phyloP scores from a whole-genome alignment of 2,329 filamentous ascomycete genomes.

The Trichoderma sp. region DNA sequence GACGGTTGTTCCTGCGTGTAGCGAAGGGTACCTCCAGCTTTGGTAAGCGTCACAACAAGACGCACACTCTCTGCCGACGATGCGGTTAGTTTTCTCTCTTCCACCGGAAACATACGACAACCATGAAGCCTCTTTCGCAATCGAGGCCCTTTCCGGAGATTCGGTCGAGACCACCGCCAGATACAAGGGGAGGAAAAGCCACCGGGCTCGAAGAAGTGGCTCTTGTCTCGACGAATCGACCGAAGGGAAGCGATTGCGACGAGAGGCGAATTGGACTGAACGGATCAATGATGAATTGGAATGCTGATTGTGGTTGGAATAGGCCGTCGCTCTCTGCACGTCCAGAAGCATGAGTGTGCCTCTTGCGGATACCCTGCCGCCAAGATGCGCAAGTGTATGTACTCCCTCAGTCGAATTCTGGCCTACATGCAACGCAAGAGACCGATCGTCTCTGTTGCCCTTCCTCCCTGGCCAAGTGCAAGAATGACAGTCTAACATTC shows the following conservation, averaged over 20 bases:
- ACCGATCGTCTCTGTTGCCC: background rate
- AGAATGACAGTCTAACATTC: background rate
- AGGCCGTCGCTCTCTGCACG: conserved; percentile 97
- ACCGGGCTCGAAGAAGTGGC: background rate
- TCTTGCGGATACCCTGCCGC: conserved; percentile 95
- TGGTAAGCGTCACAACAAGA: conserved; percentile 85
- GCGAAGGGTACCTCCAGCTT: conserved; percentile 59
- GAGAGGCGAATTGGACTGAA: background rate
- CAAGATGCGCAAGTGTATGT: conserved; percentile 98
- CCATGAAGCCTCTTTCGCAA: conserved; percentile 1
- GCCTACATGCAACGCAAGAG: background rate
- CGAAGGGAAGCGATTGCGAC: background rate
- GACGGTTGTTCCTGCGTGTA: conserved; percentile 36
- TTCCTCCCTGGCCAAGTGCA: background rate
- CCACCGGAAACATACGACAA: conserved; percentile 11
- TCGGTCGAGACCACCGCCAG: conserved; percentile 13
- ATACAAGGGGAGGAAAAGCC: conserved; percentile 13
- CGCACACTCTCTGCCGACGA: conserved; percentile 96
- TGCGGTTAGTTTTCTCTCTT: conserved; percentile 69
- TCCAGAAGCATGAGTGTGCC: conserved; percentile 98
- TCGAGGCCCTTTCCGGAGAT: background rate
- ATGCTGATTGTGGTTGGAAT: conserved; percentile 30
- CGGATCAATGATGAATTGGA: background rate
- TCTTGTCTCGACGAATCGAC: conserved; percentile 1
- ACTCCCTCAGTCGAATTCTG: background rate